A percentile compares a stretch with the other conserved stretches of the same genome.
Evolutionary conservation across 805 yeast species (phyloP).

Genomic region (Yamadazyma olivae): DNA sequence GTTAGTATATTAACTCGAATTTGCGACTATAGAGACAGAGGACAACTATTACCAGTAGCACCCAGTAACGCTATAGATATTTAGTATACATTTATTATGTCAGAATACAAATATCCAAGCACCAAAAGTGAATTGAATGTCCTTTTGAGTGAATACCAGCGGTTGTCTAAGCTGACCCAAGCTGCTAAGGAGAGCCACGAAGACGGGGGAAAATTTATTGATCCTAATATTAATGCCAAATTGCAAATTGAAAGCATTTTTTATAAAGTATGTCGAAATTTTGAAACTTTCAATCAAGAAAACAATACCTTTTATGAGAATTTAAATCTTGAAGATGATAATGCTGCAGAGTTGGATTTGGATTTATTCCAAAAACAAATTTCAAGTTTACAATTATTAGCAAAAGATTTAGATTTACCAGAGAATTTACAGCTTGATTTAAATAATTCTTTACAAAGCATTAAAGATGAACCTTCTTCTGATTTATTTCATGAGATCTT

Average conservation of each 20-base stretch:
- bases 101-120: conserved; percentile 17
- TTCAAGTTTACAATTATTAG: conserved; percentile 58
- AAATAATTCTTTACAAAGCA: conserved; percentile 10
- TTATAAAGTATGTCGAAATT: conserved; percentile 22
- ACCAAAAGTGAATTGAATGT: conserved; percentile 23
- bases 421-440: conserved; percentile 42
- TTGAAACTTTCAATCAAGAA: conserved; percentile 19
- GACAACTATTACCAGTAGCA: too few species aligned
- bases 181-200: conserved; percentile 6
- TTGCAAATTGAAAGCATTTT: conserved; percentile 27
- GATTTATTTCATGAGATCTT: conserved; percentile 9
- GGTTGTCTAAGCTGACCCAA: conserved; percentile 15
- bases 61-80: too few species aligned
- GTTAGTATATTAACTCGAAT: too few species aligned
- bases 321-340: background rate
- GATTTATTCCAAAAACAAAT: conserved; percentile 56
- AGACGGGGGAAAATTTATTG: conserved; percentile 14
- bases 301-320: conserved; percentile 16
- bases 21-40: too few species aligned
- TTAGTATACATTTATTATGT: too few species aligned
- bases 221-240: conserved; percentile 22
- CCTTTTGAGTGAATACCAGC: conserved; percentile 22
- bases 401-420: conserved; percentile 67
- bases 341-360: conserved; percentile 30
- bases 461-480: conserved; percentile 3